Conservation (phyloP, 495 filamentous ascomycete species). For the Elasticomyces elasticus region DNA sequence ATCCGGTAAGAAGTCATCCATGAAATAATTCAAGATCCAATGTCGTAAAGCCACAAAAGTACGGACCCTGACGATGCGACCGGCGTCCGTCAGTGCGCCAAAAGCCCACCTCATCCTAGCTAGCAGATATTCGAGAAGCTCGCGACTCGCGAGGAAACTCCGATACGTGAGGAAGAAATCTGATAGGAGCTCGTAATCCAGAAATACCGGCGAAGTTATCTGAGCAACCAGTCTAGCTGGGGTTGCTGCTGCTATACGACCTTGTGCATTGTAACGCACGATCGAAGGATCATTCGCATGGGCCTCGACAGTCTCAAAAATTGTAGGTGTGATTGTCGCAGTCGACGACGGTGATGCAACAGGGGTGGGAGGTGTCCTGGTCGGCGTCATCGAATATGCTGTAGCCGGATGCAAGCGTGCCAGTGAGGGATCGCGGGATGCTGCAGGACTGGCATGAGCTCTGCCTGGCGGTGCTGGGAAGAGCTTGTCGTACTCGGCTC, state of each 20-base stretch:
- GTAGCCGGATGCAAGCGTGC: slow-evolving; percentile 17
- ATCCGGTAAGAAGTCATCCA: slow-evolving; percentile 88
- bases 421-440: slow-evolving; percentile 34
- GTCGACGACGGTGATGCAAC: not conserved
- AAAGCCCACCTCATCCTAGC: slow-evolving; percentile 83
- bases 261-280: slow-evolving; percentile 69
- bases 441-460: slow-evolving; percentile 25
- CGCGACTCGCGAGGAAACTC: slow-evolving; percentile 62
- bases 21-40: slow-evolving; percentile 97
- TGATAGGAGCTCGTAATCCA: slow-evolving; percentile 94
- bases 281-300: slow-evolving; percentile 67
- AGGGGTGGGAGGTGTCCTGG: slow-evolving; percentile 23
- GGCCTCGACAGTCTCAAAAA: slow-evolving; percentile 70
- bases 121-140: slow-evolving; percentile 72
- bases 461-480: slow-evolving; percentile 36
- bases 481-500: slow-evolving; percentile 37
- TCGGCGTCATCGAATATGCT: slow-evolving; percentile 36
- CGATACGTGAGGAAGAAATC: slow-evolving; percentile 98
- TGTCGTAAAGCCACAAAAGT: slow-evolving; percentile 94
- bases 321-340: slow-evolving; percentile 25
- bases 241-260: slow-evolving; percentile 78
- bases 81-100: slow-evolving; percentile 66
- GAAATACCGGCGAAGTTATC: slow-evolving; percentile 88
- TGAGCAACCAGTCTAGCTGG: slow-evolving; percentile 91
- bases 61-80: slow-evolving; percentile 82